phyloP scores from a whole-genome alignment of 108 stramenopile species.

The Pinguiococcus pyrenoidosus region DNA sequence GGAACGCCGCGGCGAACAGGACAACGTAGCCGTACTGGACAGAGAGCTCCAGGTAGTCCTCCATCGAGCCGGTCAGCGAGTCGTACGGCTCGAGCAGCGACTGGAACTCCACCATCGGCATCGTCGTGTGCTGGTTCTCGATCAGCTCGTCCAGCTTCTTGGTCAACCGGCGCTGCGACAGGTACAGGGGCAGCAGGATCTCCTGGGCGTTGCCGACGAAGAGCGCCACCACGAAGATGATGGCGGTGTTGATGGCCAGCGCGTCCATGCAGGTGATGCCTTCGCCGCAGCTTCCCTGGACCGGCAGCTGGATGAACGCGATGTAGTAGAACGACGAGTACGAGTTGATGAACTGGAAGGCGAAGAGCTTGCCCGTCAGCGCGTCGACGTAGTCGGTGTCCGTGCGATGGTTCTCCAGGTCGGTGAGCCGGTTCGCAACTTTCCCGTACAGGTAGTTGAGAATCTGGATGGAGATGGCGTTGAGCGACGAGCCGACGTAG shows the following conservation, averaged over 20 bases:
- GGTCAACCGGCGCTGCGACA: not conserved
- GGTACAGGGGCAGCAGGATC: slow-evolving; percentile 9
- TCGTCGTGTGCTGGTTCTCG: not conserved
- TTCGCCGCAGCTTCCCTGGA: slow-evolving; percentile 11
- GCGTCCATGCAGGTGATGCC: slow-evolving; percentile 23
- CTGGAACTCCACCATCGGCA: slow-evolving; percentile 4
- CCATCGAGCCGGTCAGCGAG: slow-evolving; percentile 8
- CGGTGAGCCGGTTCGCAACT: slow-evolving; percentile 12
- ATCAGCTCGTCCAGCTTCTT: not conserved
- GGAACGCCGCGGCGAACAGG: slow-evolving; percentile 33
- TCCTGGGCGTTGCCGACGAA: slow-evolving; percentile 31
- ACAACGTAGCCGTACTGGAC: slow-evolving; percentile 27
- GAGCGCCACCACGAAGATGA: slow-evolving; percentile 15
- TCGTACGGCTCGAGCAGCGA: slow-evolving; percentile 23
- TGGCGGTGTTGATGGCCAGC: slow-evolving; percentile 25
- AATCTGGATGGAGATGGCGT: slow-evolving; percentile 25
- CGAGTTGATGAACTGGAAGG: slow-evolving; percentile 32
- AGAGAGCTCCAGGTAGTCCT: slow-evolving; percentile 25
- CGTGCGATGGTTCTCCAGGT: slow-evolving; percentile 27
- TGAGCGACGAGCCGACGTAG: slow-evolving; percentile 10
- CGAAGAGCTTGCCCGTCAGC: slow-evolving; percentile 23
- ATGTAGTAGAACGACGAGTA: slow-evolving; percentile 27
- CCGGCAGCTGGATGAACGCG: slow-evolving; percentile 23
- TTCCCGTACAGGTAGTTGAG: slow-evolving; percentile 15
- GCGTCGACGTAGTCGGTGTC: slow-evolving; percentile 25